Base-by-base conservation (phyloP, 2,329 filamentous ascomycete genomes). In the Aspergillus unguis region DNA sequence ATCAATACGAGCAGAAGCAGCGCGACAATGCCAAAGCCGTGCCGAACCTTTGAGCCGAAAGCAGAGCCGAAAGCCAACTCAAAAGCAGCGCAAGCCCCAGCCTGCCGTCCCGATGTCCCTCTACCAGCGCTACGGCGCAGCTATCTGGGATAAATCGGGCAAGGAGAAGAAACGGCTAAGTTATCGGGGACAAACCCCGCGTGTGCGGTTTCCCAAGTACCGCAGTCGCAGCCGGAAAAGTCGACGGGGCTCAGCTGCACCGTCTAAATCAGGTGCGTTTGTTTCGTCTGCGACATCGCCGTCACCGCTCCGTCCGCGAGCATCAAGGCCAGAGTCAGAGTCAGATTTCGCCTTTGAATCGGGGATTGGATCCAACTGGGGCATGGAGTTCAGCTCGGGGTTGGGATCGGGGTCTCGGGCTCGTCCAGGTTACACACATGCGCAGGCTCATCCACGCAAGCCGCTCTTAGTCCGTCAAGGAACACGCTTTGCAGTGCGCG, bases 101-200 rank as follows among this genome's bases (percentile, higher is more conserved):
- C 59, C 67, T 2, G 68, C 68, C 1, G 65, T 71, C 2, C 71
- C 68, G 2, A 58, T 70, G 7, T 66, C 68, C 0, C 58, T 65
- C 1, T 73, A 73, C 37, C 71, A 73, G 52, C 67, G 68, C 43
- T 68, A 72, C 29, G 70, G 68, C 5, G 52, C 68, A 0, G 59
- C 65, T 3, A 65, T 70, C 38, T 73, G 68, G 65, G 69, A 70
- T n/a, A 59, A 62, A 8, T 52, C 59, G 11, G 60, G 61, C 27
- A 61, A 61, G 42, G 50, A 58, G 23, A 66, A 58, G 17, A 65
- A 63, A 44, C 63, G 61, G 23, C 56, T 57, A 44, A 61, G 55
- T 32, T 58, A 58, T 33, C 54, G n/a, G 5, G n/a, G 56, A 17
- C 60, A 61, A 29, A 53, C 23, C 17, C 53, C 53, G 23, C 48